These are phyloP conservation scores for Glebionis coronaria DNA, from an alignment of 129 eudicot genomes.

Conservation along the genomic window DNA sequence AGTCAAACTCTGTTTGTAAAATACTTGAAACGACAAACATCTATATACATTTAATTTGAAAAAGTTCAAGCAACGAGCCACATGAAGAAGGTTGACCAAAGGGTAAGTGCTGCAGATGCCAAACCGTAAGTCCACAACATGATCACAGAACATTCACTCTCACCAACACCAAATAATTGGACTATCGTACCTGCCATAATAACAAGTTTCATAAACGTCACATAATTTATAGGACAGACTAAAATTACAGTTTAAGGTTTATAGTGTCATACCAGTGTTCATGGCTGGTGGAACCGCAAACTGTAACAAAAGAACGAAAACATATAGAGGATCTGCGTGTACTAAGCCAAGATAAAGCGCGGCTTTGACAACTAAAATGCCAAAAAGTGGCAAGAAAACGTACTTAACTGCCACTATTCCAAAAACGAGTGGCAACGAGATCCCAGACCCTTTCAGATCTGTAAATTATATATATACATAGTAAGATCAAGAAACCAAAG, in stretches of 20 bases:
- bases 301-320: conserved; percentile 71
- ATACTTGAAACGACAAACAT: too few species aligned
- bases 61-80: conserved; percentile 47
- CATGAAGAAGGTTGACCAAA: conserved; percentile 62
- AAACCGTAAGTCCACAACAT: conserved; percentile 53
- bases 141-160: conserved; percentile 66
- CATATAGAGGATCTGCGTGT: conserved; percentile 54
- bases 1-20: too few species aligned
- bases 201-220: background rate
- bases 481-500: conserved; percentile 13
- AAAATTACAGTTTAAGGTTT: background rate
- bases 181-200: conserved; percentile 49
- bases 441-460: conserved; percentile 67
- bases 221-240: background rate
- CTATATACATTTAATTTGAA: background rate
- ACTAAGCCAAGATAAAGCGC: conserved; percentile 53
- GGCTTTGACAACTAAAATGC: conserved; percentile 57
- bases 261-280: conserved; percentile 57
- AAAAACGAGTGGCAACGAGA: conserved; percentile 38
- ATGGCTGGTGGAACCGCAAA: conserved; percentile 88
- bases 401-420: conserved; percentile 61
- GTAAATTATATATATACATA: conserved; percentile 7
- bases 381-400: conserved; percentile 55
- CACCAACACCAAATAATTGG: conserved; percentile 63
- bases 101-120: conserved; percentile 52